phyloP scores from a whole-genome alignment of 208 protist genomes.

The Wallacemonas sp. region DNA sequence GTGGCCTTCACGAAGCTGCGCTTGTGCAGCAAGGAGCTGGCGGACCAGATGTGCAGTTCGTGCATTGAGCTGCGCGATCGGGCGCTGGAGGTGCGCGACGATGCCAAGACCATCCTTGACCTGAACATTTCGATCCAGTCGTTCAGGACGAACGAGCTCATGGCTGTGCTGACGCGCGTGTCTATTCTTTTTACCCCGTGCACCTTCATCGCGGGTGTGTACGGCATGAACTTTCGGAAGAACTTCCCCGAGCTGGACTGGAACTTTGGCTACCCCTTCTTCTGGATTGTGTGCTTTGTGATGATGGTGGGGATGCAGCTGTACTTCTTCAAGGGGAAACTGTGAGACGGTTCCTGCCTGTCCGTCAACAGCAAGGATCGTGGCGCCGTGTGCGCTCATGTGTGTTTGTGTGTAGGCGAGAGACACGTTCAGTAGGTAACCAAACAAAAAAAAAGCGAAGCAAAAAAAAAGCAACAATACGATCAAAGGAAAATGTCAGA shows the following conservation, averaged over 20 bases:
- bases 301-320: slow-evolving; percentile 60
- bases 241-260: slow-evolving; percentile 79
- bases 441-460: too few relatives aligned
- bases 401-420: too few relatives aligned
- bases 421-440: too few relatives aligned
- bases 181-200: slow-evolving; percentile 87
- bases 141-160: slow-evolving; percentile 88
- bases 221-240: slow-evolving; percentile 89
- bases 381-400: too few relatives aligned
- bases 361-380: too few relatives aligned
- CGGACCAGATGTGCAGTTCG: slow-evolving; percentile 69
- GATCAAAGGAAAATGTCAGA: too few relatives aligned
- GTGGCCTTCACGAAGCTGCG: slow-evolving; percentile 79
- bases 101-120: slow-evolving; percentile 83
- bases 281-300: slow-evolving; percentile 63
- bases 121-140: slow-evolving; percentile 81
- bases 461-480: too few relatives aligned
- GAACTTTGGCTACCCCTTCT: slow-evolving; percentile 69
- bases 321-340: slow-evolving; percentile 39
- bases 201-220: slow-evolving; percentile 87
- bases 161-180: slow-evolving; percentile 86
- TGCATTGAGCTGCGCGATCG: slow-evolving; percentile 75
- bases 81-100: slow-evolving; percentile 78
- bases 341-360: too few relatives aligned
- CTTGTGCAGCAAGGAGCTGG: slow-evolving; percentile 73